Conservation (phyloP, 805 yeast species). For the Torulaspora indica region DNA sequence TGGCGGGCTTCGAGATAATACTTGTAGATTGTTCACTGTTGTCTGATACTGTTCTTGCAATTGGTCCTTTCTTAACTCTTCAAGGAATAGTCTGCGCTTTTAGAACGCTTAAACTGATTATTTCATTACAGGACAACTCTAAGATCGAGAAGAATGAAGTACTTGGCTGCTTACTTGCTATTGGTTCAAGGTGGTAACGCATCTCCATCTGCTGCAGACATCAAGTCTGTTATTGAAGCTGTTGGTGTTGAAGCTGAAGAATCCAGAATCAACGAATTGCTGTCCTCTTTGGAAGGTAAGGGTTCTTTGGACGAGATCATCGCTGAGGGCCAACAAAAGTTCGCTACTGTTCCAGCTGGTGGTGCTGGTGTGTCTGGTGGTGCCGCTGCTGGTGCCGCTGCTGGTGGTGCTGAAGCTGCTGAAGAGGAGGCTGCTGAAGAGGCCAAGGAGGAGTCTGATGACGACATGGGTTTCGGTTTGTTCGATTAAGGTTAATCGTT, state of each 20-base stretch:
- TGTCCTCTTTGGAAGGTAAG: slow-evolving; percentile 76
- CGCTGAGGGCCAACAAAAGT: slow-evolving; percentile 76
- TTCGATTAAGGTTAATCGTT: slow-evolving; percentile 45
- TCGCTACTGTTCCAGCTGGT: slow-evolving; percentile 78
- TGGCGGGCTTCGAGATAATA: too few species aligned
- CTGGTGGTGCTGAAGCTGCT: slow-evolving; percentile 51
- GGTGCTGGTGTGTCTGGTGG: slow-evolving; percentile 67
- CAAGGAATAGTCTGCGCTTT: slow-evolving; percentile 39
- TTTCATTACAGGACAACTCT: slow-evolving; percentile 25
- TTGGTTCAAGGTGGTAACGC: slow-evolving; percentile 84
- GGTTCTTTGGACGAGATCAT: slow-evolving; percentile 60
- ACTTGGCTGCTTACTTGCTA: slow-evolving; percentile 90
- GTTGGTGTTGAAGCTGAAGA: slow-evolving; percentile 80
- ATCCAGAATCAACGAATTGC: slow-evolving; percentile 64
- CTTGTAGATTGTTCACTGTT: background rate
- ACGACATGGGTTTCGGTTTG: slow-evolving; percentile 80
- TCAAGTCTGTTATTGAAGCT: slow-evolving; percentile 64
- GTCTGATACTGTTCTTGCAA: background rate
- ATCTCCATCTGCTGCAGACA: slow-evolving; percentile 73
- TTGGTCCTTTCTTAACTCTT: slow-evolving; percentile 7
- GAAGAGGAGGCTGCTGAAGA: slow-evolving; percentile 55
- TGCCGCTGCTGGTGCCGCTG: slow-evolving; percentile 52
- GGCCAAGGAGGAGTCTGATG: slow-evolving; percentile 50
- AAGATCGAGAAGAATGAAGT: slow-evolving; percentile 51
- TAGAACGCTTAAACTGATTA: slow-evolving; percentile 38